Conservation (phyloP, 352 stramenopile species). For the Elongisporangium senticosum region DNA sequence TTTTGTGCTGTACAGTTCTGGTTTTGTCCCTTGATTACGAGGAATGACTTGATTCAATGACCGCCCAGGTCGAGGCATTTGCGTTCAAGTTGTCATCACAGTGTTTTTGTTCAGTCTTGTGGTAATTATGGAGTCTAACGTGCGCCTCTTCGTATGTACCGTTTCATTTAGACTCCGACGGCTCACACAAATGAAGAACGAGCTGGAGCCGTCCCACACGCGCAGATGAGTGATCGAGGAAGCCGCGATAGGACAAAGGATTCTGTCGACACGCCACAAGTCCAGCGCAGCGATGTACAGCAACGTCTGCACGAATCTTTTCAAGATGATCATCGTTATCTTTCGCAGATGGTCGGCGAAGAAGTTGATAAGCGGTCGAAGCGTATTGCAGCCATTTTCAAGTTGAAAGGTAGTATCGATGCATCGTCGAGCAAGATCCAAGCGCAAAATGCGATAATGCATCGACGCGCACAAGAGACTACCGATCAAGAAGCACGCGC, state of each 20-base stretch:
- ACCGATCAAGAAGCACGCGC: constrained; percentile 23
- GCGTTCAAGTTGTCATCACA: too few relatives aligned
- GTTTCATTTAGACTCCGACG: not conserved
- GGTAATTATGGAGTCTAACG: not conserved
- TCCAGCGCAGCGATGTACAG: constrained; percentile 11
- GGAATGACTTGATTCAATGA: not conserved
- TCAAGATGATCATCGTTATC: constrained; percentile 35
- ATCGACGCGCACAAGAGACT: constrained; percentile 20
- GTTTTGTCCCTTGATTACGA: not conserved
- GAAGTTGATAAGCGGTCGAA: constrained; percentile 19
- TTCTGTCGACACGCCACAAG: not conserved
- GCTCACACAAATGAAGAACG: not conserved
- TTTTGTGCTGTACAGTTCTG: not conserved
- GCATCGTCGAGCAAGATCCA: constrained; percentile 35
- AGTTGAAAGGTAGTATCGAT: constrained; percentile 56
- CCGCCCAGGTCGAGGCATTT: too few relatives aligned
- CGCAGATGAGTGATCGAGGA: not conserved
- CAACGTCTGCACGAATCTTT: constrained; percentile 49
- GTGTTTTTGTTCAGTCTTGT: too few relatives aligned
- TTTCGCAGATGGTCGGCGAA: constrained; percentile 34
- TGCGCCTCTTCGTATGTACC: not conserved
- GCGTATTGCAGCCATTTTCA: constrained; percentile 46
- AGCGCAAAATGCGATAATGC: constrained; percentile 30
- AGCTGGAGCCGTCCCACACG: not conserved
- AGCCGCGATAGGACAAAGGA: not conserved